phyloP scores from a whole-genome alignment of 2,329 filamentous ascomycete genomes.

The Aspergillus costaricaensis region DNA sequence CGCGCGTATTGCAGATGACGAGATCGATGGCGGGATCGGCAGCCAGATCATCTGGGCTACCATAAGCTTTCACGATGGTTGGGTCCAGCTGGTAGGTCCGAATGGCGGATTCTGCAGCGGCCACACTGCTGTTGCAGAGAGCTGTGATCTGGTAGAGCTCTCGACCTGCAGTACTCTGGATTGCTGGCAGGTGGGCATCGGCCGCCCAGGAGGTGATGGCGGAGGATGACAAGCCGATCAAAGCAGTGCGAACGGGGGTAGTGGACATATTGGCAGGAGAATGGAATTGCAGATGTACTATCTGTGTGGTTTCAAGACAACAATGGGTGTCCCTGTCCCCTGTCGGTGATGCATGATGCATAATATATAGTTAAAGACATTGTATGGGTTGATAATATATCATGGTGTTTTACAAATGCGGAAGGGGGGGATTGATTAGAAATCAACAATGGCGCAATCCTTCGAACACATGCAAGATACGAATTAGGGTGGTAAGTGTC shows the following conservation, averaged over 20 bases:
- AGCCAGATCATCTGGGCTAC: constrained; percentile 43
- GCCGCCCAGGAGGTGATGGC: constrained; percentile 12
- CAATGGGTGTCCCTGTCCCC: background rate
- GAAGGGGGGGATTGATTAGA: background rate
- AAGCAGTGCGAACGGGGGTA: constrained; percentile 11
- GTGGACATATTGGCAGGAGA: background rate
- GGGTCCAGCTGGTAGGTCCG: constrained; percentile 44
- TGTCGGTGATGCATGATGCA: too few species aligned
- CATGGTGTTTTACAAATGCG: too few species aligned
- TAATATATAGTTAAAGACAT: background rate
- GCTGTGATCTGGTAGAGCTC: constrained; percentile 13
- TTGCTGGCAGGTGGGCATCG: constrained; percentile 13
- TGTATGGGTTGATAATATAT: background rate
- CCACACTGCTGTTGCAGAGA: constrained; percentile 13
- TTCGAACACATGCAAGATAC: too few species aligned
- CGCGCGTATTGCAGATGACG: constrained; percentile 54
- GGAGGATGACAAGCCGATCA: constrained; percentile 15
- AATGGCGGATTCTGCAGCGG: constrained; percentile 15
- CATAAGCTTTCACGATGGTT: constrained; percentile 51
- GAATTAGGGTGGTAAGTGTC: too few species aligned
- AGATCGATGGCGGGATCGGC: constrained; percentile 55
- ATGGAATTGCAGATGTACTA: too few species aligned
- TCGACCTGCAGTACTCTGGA: constrained; percentile 2
- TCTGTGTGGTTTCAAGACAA: background rate
- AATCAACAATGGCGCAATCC: background rate